Percentiles rank a stretch among this genome's conserved stretches.
Conservation (phyloP, 805 yeast genomes). For the fission yeast (Schizosaccharomyces pombe) region ASM294v3 CU329670.1:1994001-1994500, state of each 20-base stretch:
- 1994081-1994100: conserved; percentile 64
- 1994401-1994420: conserved; percentile 37
- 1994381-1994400: conserved; percentile 25
- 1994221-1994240: conserved; percentile 53
- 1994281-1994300: conserved; percentile 81
- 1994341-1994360: conserved; percentile 67
- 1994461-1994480: conserved; percentile 30
- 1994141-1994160: conserved; percentile 92
- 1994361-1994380: conserved; percentile 44
- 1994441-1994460: conserved; percentile 32
- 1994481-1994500: conserved; percentile 86
- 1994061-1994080: conserved; percentile 64
- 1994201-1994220: conserved; percentile 74
- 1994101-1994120: conserved; percentile 45
- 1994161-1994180: conserved; percentile 90
- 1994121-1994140: conserved; percentile 67
- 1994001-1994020: conserved; percentile 47
- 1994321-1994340: conserved; percentile 82
- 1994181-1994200: conserved; percentile 91
- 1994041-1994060: conserved; percentile 79
- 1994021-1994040: conserved; percentile 21
- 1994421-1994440: conserved; percentile 78
- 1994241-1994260: conserved; percentile 75
- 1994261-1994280: conserved; percentile 92
- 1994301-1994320: conserved; percentile 32